These are phyloP conservation scores for Aspergillus campestris DNA, from an alignment of 495 filamentous ascomycete species.

Conservation along the genomic window DNA sequence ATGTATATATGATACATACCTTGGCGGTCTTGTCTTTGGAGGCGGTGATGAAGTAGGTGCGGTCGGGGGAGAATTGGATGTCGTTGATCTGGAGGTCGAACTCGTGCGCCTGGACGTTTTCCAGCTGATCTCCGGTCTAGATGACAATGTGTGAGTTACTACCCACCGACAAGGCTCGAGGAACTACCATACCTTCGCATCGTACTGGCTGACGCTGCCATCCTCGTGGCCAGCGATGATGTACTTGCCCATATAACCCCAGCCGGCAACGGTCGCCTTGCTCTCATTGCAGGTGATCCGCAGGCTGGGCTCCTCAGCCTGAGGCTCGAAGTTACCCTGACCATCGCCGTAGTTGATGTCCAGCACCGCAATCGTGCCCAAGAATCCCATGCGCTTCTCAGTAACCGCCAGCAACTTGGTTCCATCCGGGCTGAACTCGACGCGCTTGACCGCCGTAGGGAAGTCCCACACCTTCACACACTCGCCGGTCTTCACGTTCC, in stretches of 20 bases:
- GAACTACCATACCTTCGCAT: slow-evolving; percentile 66
- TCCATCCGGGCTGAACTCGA: slow-evolving; percentile 93
- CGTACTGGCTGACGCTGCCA: slow-evolving; percentile 87
- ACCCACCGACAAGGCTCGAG: neutral
- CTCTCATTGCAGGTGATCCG: slow-evolving; percentile 86
- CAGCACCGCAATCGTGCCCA: slow-evolving; percentile 86
- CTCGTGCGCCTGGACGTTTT: slow-evolving; percentile 76
- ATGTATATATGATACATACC: slow-evolving; percentile 35
- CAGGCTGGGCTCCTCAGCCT: slow-evolving; percentile 70
- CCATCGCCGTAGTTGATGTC: slow-evolving; percentile 74
- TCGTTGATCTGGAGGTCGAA: slow-evolving; percentile 78
- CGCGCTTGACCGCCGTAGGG: slow-evolving; percentile 88
- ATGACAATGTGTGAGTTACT: slow-evolving; percentile 10
- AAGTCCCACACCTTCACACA: slow-evolving; percentile 96
- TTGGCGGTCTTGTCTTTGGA: slow-evolving; percentile 97
- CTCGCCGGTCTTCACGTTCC: slow-evolving; percentile 91
- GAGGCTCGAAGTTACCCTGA: slow-evolving; percentile 48
- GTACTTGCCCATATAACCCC: slow-evolving; percentile 84
- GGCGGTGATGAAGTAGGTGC: slow-evolving; percentile 95
- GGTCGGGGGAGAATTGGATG: slow-evolving; percentile 86
- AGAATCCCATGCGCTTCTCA: slow-evolving; percentile 92
- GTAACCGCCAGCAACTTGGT: slow-evolving; percentile 83
- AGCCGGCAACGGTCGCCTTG: slow-evolving; percentile 94
- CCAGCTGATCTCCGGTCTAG: slow-evolving; percentile 71
- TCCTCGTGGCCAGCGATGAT: slow-evolving; percentile 98